Evolutionary conservation across 352 stramenopile species (phyloP), one percentile per base, ranked within the genome.

Genomic region (Phytopythium cucurbitacearum): DNA sequence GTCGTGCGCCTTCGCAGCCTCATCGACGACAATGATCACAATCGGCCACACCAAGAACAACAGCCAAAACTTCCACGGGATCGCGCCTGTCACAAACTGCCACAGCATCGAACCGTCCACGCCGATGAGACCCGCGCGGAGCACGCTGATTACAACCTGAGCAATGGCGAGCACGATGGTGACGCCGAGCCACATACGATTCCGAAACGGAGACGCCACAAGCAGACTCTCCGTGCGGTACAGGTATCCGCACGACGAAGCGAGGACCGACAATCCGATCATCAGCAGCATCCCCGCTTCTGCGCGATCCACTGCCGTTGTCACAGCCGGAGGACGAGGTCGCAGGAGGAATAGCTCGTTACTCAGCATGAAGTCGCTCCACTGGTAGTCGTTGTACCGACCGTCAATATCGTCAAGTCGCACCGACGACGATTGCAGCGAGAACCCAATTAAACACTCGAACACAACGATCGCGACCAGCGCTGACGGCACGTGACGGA

Each of bases 161-260:
- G 80, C 60, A 5, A 66, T 56, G 7, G 89, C 37, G 33, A 91
- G 53, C 7, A 66, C 39, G 3, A 54, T 54, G 10, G 67, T 69
- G 3, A 64, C 75, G 3, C 21, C 45, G 9, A 84, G 53, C 85
- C 85, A 94, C 38, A 87, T 76, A 7, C 69, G 62, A 53, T 94
- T 94, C 37, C 82, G 78, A 4, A 89, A 64, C 16, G 85, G 85
- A 4, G 80, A 89, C 51, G 76, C 57, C 9, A 60, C 58, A 35
- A 88, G 77, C 12, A 93, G 64, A 48, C 85, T 93, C 52, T 93
- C 76, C 35, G 71, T 89, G 0, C 85, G 76, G 54, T 94, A 87
- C 32, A 91, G 41, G 40, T 93, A 91, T 35, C 80, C 77, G 12
- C 64, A 80, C 3, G 80, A 92, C 3, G 80, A 88, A n/a, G 75